Conservation (phyloP, 2,329 filamentous ascomycete genomes). For the Xylariaceae sp. region DNA sequence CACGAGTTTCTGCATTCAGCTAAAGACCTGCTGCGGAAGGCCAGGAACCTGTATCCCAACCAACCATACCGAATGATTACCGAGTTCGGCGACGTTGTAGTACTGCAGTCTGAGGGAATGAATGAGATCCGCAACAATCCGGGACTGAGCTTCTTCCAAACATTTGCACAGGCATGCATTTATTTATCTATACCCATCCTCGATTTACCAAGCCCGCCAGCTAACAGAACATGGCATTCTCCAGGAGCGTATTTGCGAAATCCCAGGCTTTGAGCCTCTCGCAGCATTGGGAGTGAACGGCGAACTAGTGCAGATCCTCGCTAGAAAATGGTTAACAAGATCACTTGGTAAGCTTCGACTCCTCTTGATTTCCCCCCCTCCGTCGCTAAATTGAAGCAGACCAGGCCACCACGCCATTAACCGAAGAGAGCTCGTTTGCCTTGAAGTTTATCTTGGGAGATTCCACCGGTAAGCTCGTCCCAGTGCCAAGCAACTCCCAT, state of each 20-base stretch:
- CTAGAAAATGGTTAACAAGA: conserved; percentile 17
- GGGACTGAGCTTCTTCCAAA: conserved; percentile 10
- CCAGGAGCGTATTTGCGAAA: conserved; percentile 13
- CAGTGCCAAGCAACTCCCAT: neutral
- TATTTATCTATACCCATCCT: neutral
- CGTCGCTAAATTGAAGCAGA: conserved; percentile 11
- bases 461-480: conserved; percentile 15
- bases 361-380: neutral
- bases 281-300: conserved; percentile 1
- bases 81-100: conserved; percentile 13
- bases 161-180: conserved; percentile 7
- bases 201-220: neutral
- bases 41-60: conserved; percentile 11
- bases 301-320: conserved; percentile 9
- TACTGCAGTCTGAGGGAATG: conserved; percentile 13
- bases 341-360: conserved; percentile 3
- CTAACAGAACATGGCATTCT: neutral
- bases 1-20: conserved; percentile 4
- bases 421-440: conserved; percentile 17
- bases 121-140: conserved; percentile 16
- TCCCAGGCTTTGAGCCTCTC: conserved; percentile 17
- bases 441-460: conserved; percentile 12
- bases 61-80: conserved; percentile 18
- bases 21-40: conserved; percentile 7
- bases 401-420: conserved; percentile 16